Conservation (phyloP, 1,139 yeast genomes). For the Pichia sp. region DNA sequence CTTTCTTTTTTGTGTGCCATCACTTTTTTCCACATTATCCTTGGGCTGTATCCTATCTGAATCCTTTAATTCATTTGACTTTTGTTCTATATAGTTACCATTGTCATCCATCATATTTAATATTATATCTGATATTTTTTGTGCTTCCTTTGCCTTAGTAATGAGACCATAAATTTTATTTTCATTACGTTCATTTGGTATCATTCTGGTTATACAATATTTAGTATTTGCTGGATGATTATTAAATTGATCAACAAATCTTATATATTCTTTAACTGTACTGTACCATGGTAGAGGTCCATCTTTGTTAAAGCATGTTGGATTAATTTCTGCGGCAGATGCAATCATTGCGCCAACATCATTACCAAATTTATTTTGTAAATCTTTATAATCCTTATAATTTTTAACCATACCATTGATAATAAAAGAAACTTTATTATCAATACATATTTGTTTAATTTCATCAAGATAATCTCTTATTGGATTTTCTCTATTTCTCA, state of each 20-base stretch:
- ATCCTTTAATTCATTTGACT: background rate
- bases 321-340: conserved; percentile 80
- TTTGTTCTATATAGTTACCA: conserved; percentile 22
- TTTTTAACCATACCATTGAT: conserved; percentile 73
- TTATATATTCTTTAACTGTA: conserved; percentile 49
- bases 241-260: conserved; percentile 48
- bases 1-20: too few species aligned
- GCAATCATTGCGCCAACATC: conserved; percentile 91
- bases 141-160: conserved; percentile 50
- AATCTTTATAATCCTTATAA: conserved; percentile 45
- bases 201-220: conserved; percentile 67
- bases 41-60: too few species aligned
- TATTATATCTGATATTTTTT: conserved; percentile 39
- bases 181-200: conserved; percentile 62
- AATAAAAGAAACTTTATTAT: conserved; percentile 62
- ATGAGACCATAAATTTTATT: conserved; percentile 49
- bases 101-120: conserved; percentile 31
- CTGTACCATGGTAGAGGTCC: conserved; percentile 51
- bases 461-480: conserved; percentile 58
- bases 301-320: conserved; percentile 56
- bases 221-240: conserved; percentile 70
- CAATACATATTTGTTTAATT: conserved; percentile 56
- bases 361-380: conserved; percentile 48
- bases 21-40: too few species aligned
- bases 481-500: conserved; percentile 86